These are phyloP conservation scores for Bothriochloa decipiens DNA, from an alignment of 176 grass and related monocot genomes.

Conservation along the genomic window DNA sequence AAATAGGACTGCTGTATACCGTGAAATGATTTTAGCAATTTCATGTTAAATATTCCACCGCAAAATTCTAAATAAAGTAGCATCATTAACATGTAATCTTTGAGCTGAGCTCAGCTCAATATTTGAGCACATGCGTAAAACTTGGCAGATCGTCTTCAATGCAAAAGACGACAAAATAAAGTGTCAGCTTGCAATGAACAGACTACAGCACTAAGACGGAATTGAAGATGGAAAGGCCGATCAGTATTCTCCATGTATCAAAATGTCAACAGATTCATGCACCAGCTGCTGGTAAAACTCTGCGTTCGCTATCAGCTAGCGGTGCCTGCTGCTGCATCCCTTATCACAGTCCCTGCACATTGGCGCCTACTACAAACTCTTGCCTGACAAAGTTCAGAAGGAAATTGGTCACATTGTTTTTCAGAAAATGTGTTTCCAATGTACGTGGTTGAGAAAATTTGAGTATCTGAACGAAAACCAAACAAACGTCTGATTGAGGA, in stretches of 20 bases:
- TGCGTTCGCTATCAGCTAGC: neutral
- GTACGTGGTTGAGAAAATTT: neutral
- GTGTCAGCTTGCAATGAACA: neutral
- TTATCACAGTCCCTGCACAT: neutral
- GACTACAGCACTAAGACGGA: neutral
- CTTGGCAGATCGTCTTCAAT: neutral
- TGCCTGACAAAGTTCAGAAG: neutral
- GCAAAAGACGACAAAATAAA: slow-evolving; percentile 19
- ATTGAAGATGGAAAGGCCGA: neutral
- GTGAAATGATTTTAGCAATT: too few species aligned
- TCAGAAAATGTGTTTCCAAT: neutral
- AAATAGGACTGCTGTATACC: neutral
- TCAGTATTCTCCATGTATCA: slow-evolving; percentile 12
- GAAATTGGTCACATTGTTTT: neutral
- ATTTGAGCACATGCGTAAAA: slow-evolving; percentile 27
- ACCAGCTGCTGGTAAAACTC: neutral
- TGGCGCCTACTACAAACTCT: neutral
- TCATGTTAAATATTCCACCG: neutral
- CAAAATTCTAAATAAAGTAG: neutral
- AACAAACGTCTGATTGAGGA: neutral
- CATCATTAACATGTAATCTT: too few species aligned
- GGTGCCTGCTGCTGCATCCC: neutral
- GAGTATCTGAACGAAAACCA: too few species aligned
- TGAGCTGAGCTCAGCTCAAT: neutral
- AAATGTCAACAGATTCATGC: slow-evolving; percentile 40